phyloP scores from a whole-genome alignment of 306 rosid species.

The Luffa aegyptiaca region DNA sequence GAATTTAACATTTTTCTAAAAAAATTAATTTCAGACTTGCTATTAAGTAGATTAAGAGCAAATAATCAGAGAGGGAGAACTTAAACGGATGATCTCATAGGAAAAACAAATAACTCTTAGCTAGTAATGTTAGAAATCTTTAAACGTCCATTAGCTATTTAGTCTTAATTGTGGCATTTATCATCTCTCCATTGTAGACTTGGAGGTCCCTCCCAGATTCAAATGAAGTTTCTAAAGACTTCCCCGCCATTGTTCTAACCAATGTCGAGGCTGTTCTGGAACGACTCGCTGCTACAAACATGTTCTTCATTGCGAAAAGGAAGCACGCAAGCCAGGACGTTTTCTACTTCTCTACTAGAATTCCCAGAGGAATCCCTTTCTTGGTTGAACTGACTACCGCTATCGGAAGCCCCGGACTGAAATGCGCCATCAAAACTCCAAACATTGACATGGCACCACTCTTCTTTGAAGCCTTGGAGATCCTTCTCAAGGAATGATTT shows the following conservation, averaged over 20 bases:
- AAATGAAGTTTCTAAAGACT: constrained; percentile 80
- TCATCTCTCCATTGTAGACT: constrained; percentile 39
- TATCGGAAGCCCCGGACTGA: constrained; percentile 63
- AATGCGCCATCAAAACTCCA: constrained; percentile 92
- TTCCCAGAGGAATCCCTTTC: constrained; percentile 73
- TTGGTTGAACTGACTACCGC: constrained; percentile 68
- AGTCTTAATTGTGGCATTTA: background rate
- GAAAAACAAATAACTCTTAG: no score
- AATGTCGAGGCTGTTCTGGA: constrained; percentile 56
- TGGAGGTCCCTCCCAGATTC: constrained; percentile 99
- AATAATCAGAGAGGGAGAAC: background rate
- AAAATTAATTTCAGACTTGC: background rate
- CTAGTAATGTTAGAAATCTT: background rate
- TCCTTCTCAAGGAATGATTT: constrained; percentile 52
- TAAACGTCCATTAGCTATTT: background rate
- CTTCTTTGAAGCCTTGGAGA: constrained; percentile 76
- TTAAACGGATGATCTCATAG: no score
- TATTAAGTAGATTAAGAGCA: background rate
- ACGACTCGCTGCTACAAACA: constrained; percentile 53
- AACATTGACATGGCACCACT: constrained; percentile 69
- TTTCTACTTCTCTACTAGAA: constrained; percentile 81
- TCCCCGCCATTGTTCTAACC: constrained; percentile 45
- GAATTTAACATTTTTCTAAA: background rate
- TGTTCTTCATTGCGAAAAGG: constrained; percentile 91
- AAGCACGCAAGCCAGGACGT: constrained; percentile 90